Evolutionary conservation across 2,329 filamentous ascomycete genomes (phyloP), one percentile per base, ranked within the genome.

Genomic region (Escovopsis weberi): DNA sequence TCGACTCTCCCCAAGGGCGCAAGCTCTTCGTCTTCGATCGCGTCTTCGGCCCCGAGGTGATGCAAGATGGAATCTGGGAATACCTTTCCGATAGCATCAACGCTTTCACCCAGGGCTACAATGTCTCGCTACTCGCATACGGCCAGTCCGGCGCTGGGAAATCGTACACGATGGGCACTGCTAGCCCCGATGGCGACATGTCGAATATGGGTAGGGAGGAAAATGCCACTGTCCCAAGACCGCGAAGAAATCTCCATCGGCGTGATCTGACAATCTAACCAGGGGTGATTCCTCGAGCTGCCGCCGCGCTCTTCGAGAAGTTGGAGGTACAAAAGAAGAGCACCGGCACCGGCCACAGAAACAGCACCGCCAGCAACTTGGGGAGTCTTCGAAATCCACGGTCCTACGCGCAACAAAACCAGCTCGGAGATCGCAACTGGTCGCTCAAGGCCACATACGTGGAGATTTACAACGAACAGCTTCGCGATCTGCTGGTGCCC

Each of bases 131-230:
- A 40, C 69, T 98, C 53, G 91, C 91, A 39, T 98, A 98, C 56
- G 91, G 91, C 51, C 91, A 98, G 67, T 98, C 91, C 26, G 91
- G 91, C 44, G 87, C 91, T 10, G 91, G 91, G 53, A 98, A 98
- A 66, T 96, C 89, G 3, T 96, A 94, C 59, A 98, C 91, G 0
- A 98, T 98, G 91, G 91, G 91, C 44, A 98, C 91, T 0, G 87
- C 89, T 1, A 87, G 87, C 4, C 85, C 88, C 2, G 62, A 62
- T 19, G 55, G 82, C 93, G 55, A 70, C 68, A 26, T 72, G 89
- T 53, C 50, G 70, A 62, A 77, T 28, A 91, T 89, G 83, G 87
- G 86, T 91, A 72, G 62, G 82, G 65, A 34, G 12, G 23, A 23
- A 4, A 23, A 23, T 23, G 23, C 23, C 23, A 23, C 23, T 23